Evolutionary conservation across 208 protist species (phyloP).

Genomic region (Acanthamoeba pearcei): DNA sequence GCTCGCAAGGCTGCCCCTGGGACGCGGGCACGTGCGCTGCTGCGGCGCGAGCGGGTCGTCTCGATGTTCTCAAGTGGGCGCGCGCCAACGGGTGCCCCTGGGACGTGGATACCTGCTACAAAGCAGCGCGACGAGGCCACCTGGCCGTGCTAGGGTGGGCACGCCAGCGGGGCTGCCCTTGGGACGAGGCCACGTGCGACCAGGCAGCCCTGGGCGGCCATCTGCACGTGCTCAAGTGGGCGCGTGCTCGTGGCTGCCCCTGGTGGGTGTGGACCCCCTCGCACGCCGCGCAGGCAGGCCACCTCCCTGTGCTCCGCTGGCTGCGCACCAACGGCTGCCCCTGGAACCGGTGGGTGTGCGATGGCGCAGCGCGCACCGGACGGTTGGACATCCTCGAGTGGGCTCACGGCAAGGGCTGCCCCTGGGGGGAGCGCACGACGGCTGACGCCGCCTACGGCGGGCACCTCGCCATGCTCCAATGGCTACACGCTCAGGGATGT

Average conservation of each 20-base stretch:
- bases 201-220: slow-evolving; percentile 31
- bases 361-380: too few relatives aligned
- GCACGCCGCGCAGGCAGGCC: background rate
- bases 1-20: slow-evolving; percentile 12
- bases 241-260: background rate
- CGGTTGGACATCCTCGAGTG: too few relatives aligned
- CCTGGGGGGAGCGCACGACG: too few relatives aligned
- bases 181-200: slow-evolving; percentile 15
- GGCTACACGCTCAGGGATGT: too few relatives aligned
- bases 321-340: background rate
- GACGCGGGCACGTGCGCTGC: background rate
- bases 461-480: too few relatives aligned
- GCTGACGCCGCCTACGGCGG: too few relatives aligned
- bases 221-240: slow-evolving; percentile 48
- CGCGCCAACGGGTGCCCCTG: background rate
- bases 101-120: background rate
- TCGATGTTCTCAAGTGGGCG: slow-evolving; percentile 31
- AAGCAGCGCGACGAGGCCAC: slow-evolving; percentile 36
- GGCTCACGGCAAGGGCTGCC: too few relatives aligned
- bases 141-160: slow-evolving; percentile 16
- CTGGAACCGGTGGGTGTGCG: background rate
- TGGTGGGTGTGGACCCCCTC: background rate
- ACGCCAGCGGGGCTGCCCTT: background rate
- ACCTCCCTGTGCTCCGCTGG: background rate
- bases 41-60: slow-evolving; percentile 13